These are phyloP conservation scores for Tolypocladium inflatum DNA, from an alignment of 2,329 filamentous ascomycete species.

Conservation along the genomic window DNA sequence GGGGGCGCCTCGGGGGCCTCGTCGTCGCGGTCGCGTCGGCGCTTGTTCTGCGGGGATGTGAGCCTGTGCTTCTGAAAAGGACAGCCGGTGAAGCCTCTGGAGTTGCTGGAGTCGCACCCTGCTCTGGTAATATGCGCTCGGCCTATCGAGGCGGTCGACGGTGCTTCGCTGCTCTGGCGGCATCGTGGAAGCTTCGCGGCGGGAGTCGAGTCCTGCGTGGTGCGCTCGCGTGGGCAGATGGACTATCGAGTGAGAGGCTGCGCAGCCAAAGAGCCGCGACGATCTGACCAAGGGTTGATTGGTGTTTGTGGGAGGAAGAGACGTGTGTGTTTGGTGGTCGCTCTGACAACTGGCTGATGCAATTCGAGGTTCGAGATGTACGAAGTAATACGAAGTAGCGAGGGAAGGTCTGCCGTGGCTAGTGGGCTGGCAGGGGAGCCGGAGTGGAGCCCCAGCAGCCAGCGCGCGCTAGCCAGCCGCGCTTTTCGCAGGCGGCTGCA, in stretches of 20 bases:
- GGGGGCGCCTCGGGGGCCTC: conserved; percentile 36
- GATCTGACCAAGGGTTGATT: not conserved
- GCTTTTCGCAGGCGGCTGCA: not conserved
- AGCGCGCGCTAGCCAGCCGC: not conserved
- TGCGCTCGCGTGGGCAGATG: not conserved
- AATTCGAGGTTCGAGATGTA: not conserved
- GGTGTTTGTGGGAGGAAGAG: not conserved
- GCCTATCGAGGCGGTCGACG: conserved; percentile 85
- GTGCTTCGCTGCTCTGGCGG: conserved; percentile 50
- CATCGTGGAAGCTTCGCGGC: conserved; percentile 27
- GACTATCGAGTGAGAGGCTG: not conserved
- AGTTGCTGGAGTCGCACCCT: conserved; percentile 48
- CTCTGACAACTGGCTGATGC: not conserved
- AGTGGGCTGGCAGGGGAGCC: not conserved
- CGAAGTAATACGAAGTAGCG: too few relatives aligned
- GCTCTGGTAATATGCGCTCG: conserved; percentile 84
- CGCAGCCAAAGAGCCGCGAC: too few relatives aligned
- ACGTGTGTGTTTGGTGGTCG: not conserved
- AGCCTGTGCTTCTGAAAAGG: conserved; percentile 1
- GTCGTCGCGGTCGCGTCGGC: conserved; percentile 53
- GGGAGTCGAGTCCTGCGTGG: not conserved
- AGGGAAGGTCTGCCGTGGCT: not conserved
- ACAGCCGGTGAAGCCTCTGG: not conserved
- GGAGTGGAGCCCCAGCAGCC: not conserved
- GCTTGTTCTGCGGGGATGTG: conserved; percentile 51